Base-by-base conservation (phyloP, 1,139 yeast genomes). In the Yarrowia galli region DNA sequence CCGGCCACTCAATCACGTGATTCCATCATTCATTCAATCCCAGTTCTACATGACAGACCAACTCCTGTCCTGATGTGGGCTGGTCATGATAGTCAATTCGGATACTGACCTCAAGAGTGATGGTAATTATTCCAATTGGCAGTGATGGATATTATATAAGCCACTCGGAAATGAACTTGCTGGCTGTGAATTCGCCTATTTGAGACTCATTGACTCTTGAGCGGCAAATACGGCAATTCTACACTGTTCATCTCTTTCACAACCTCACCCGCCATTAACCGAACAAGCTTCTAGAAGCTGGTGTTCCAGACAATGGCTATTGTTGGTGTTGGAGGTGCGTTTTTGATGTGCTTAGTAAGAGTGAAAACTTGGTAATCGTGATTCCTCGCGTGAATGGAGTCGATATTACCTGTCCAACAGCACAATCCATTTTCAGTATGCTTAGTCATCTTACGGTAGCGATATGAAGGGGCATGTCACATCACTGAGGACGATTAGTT, bases 201-300 rank as follows among this genome's bases (percentile, higher is more conserved):
- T 9, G 18, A 16, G 51, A 9, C 18, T 7, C 18, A 5, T 42
- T 12, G 46, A 10, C n/a, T 3, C 32, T 28, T 28, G 4, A 28
- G 1, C 10, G 20, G 9, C 7, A n/a, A 18, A 7, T 18, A 13
- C 10, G 9, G 22, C n/a, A n/a, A 4, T 7, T n/a, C 22, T 7
- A n/a, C 22, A 10, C 13, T n/a, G n/a, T n/a, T n/a, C n/a, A 40
- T 40, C 23, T 43, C 25, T 3, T 45, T 22, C 7, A 13, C n/a
- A 7, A 20, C 48, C 15, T 23, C 51, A 13, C 13, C 60, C 43
- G 45, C 43, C 60, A 13, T 36, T 36, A 53, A 38, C 60, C 60
- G 43, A 51, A 53, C 43, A 36, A 7, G 60, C 45, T 53, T 36
- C 60, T 38, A 22, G 45, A 53, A 53, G 42, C 15, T 22, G 20